A percentile compares a stretch with the other conserved stretches of the same genome.
Conservation (phyloP, 2,329 filamentous ascomycete genomes). For the Curvularia sp. region DNA sequence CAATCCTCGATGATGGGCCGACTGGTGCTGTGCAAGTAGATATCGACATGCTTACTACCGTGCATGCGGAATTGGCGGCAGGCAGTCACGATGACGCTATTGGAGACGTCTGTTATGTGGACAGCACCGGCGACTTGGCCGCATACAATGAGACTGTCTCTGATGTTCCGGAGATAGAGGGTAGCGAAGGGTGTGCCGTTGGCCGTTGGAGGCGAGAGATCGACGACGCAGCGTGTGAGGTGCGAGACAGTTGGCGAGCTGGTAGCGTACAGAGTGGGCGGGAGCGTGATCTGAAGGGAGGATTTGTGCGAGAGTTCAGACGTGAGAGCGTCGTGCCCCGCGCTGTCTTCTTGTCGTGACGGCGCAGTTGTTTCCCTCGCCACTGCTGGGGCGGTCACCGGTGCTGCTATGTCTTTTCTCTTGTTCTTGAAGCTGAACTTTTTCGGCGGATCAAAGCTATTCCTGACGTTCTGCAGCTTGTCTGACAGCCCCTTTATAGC, state of each 20-base stretch:
- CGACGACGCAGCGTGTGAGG: constrained; percentile 74
- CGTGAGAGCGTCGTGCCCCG: not conserved
- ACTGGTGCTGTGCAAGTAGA: constrained; percentile 83
- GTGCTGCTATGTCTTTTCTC: constrained; percentile 59
- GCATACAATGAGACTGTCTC: constrained; percentile 74
- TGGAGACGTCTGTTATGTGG: constrained; percentile 77
- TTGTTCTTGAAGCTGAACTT: constrained; percentile 81
- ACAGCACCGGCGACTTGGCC: constrained; percentile 80
- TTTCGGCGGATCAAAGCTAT: constrained; percentile 70
- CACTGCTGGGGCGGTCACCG: constrained; percentile 15
- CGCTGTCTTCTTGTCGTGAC: constrained; percentile 13
- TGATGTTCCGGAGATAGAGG: constrained; percentile 72
- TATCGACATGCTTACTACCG: constrained; percentile 77
- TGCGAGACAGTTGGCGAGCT: constrained; percentile 76
- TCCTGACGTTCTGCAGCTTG: constrained; percentile 74
- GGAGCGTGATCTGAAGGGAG: constrained; percentile 73
- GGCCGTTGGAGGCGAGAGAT: constrained; percentile 73
- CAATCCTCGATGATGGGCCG: constrained; percentile 96
- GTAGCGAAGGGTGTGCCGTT: constrained; percentile 68
- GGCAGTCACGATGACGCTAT: constrained; percentile 74
- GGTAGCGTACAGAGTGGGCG: constrained; percentile 72
- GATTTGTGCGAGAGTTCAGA: constrained; percentile 35
- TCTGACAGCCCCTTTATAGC: constrained; percentile 82
- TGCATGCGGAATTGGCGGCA: constrained; percentile 94
- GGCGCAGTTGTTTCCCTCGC: constrained; percentile 35